Evolutionary conservation across 805 yeast genomes (phyloP), one percentile per base, ranked within the genome.

Genomic region (Ogataea ganodermae): DNA sequence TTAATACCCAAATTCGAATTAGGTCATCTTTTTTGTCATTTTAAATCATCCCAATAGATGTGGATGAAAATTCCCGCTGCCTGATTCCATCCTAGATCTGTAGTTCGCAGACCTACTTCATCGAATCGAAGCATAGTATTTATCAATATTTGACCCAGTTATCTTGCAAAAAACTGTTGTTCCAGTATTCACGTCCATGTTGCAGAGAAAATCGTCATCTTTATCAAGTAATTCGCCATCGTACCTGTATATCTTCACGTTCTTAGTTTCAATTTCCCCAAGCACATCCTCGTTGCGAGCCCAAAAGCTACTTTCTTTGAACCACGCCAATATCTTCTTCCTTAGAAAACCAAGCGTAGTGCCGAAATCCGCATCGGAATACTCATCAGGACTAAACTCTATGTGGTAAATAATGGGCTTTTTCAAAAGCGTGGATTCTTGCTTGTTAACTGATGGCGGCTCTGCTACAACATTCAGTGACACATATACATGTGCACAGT

Each of bases 341-440:
- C 89, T 75, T 46, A 89, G 71, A 52, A 83, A 80, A 14, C 71
- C 75, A 27, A 91, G 72, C 16, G 83, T 78, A 8, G 91, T 80
- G 1, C 96, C 96, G 42, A 73, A 75, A 49, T 80, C 91, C 4
- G 83, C 84, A 47, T 86, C 79, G 50, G 80, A 81, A 60, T 80
- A 87, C 57, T 88, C 96, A 56, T 84, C 91, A 0, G 95, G 94
- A 24, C 87, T 80, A 65, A 88, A 88, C 61, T 87, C 95, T 55
- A 86, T 74, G 62, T 86, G 86, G 61, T 83, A 87, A 21, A 70
- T 71, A 26, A 85, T 52, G 2, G 79, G 76, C 20, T 60, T 64
- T 4, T 56, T 45, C 17, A 70, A 50, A 40, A 60, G 45, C 46
- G 65, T 17, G 7, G 26, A 1, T 45, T 20, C n/a, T n/a, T n/a